phyloP scores from a whole-genome alignment of 148 eudicot species.

The Pharnaceum exiguum region DNA sequence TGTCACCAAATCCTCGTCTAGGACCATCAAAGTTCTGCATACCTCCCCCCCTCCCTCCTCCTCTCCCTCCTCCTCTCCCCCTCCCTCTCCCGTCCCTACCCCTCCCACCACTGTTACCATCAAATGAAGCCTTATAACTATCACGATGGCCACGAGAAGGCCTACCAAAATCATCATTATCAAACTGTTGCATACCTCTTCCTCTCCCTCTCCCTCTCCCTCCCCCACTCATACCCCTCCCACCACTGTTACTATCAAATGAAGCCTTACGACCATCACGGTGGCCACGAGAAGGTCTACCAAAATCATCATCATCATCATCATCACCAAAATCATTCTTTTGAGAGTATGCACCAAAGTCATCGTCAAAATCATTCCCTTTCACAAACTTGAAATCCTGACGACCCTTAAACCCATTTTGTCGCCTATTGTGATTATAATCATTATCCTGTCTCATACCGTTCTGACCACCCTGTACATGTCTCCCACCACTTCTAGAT shows the following conservation, averaged over 20 bases:
- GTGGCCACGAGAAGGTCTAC: conserved; percentile 28
- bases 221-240: conserved; percentile 5
- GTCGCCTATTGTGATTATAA: conserved; percentile 26
- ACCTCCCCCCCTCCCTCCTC: conserved; percentile 4
- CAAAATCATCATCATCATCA: conserved; percentile 19
- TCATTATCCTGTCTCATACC: conserved; percentile 25
- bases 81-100: conserved; percentile 6
- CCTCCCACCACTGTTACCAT: conserved; percentile 10
- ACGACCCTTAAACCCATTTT: conserved; percentile 24
- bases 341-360: no score
- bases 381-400: conserved; percentile 15
- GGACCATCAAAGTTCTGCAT: conserved; percentile 21
- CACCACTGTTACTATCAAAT: background rate
- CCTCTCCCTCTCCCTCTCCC: background rate
- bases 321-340: no score
- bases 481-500: conserved; percentile 21
- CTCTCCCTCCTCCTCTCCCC: conserved; percentile 3
- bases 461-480: conserved; percentile 17
- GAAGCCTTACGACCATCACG: background rate
- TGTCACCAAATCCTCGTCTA: conserved; percentile 26
- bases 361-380: conserved; percentile 11
- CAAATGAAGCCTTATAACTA: conserved; percentile 1
- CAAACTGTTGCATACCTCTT: conserved; percentile 2
- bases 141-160: background rate
- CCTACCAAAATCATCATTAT: no score